These are phyloP conservation scores for Naumovozyma dairenensis DNA, from an alignment of 805 yeast genomes.

Conservation along the genomic window DNA sequence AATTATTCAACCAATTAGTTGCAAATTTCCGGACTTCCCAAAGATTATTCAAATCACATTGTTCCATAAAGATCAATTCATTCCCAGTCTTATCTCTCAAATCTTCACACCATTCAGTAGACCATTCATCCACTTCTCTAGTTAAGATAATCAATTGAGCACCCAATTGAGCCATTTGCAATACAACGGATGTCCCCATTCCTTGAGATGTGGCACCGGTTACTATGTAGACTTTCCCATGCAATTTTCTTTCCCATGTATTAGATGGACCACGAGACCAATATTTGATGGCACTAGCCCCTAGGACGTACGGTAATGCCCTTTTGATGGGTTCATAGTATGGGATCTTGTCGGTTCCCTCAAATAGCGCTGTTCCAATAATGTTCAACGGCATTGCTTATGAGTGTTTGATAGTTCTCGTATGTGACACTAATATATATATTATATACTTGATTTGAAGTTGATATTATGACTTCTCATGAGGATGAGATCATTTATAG, in stretches of 20 bases:
- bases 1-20: slow-evolving; percentile 84
- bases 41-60: slow-evolving; percentile 69
- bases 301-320: slow-evolving; percentile 47
- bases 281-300: slow-evolving; percentile 45
- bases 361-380: slow-evolving; percentile 52
- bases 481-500: too few species aligned
- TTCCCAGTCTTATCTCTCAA: slow-evolving; percentile 62
- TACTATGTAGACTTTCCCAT: slow-evolving; percentile 74
- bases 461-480: too few species aligned
- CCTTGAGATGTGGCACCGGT: slow-evolving; percentile 93
- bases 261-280: slow-evolving; percentile 73
- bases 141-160: slow-evolving; percentile 78
- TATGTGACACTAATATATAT: too few species aligned
- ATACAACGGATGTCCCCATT: slow-evolving; percentile 65
- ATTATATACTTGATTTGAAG: too few species aligned
- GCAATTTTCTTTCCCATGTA: slow-evolving; percentile 88
- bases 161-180: slow-evolving; percentile 68
- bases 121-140: slow-evolving; percentile 62
- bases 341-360: slow-evolving; percentile 71
- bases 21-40: slow-evolving; percentile 80
- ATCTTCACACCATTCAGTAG: slow-evolving; percentile 69
- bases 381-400: slow-evolving; percentile 77
- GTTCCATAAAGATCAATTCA: slow-evolving; percentile 78
- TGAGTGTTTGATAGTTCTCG: neutral
- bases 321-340: slow-evolving; percentile 52